A percentile compares a stretch with the other conserved stretches of the same genome.
Conservation (phyloP, 768 basidiomycete genomes). For the Suillus weaverae region DNA sequence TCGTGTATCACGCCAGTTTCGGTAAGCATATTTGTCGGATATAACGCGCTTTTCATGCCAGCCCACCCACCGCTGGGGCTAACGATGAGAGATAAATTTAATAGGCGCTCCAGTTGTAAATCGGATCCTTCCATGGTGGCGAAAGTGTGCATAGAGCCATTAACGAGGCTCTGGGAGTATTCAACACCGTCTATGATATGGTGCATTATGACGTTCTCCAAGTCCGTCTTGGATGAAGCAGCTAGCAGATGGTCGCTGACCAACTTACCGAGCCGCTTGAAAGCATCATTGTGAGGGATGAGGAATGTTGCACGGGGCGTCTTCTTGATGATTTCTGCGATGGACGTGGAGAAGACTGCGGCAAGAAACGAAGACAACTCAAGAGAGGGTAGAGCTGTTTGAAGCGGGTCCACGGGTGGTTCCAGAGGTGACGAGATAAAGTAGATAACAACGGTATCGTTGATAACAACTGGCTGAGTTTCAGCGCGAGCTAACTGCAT, state of each 20-base stretch:
- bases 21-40: conserved; percentile 71
- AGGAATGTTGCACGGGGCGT: conserved; percentile 77
- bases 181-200: conserved; percentile 77
- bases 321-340: conserved; percentile 66
- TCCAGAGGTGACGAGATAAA: conserved; percentile 81
- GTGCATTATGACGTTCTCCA: conserved; percentile 84
- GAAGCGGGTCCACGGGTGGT: conserved; percentile 79
- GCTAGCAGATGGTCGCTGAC: conserved; percentile 86
- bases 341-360: conserved; percentile 80
- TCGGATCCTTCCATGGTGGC: conserved; percentile 85
- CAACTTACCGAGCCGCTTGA: conserved; percentile 78
- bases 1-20: conserved; percentile 91
- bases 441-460: conserved; percentile 78
- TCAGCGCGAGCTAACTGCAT: conserved; percentile 13
- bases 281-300: conserved; percentile 88
- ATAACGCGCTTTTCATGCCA: conserved; percentile 61
- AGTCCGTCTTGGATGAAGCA: conserved; percentile 72
- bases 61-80: conserved; percentile 79
- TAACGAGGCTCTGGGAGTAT: conserved; percentile 61
- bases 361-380: conserved; percentile 91
- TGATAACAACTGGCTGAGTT: conserved; percentile 55
- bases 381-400: conserved; percentile 78
- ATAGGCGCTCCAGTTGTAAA: conserved; percentile 65
- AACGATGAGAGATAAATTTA: conserved; percentile 47
- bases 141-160: conserved; percentile 71